Conservation (phyloP, 495 filamentous ascomycete species). For the Aspergillus biplanus region DNA sequence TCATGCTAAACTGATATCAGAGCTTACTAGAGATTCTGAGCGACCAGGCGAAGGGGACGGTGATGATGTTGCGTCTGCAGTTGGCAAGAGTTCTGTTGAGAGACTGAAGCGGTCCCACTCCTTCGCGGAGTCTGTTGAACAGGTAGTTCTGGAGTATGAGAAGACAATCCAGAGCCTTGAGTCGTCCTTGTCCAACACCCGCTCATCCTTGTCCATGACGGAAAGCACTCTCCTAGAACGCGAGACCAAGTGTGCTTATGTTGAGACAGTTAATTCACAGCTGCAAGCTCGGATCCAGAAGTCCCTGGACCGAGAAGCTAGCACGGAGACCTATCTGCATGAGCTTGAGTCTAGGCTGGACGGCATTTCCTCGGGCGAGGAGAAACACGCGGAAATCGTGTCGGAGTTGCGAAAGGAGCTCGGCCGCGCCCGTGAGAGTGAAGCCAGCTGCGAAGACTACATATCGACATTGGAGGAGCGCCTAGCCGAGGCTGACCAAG, state of each 20-base stretch:
- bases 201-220: constrained; percentile 77
- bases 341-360: constrained; percentile 89
- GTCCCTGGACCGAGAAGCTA: constrained; percentile 83
- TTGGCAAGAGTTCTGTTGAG: constrained; percentile 82
- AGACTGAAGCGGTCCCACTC: constrained; percentile 91
- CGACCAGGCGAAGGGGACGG: constrained; percentile 50
- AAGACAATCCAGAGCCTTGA: constrained; percentile 97
- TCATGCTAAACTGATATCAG: constrained; percentile 93
- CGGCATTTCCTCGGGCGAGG: constrained; percentile 87
- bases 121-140: constrained; percentile 92
- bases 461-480: constrained; percentile 97
- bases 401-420: constrained; percentile 91
- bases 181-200: constrained; percentile 86
- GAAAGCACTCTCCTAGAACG: constrained; percentile 89
- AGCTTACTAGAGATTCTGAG: constrained; percentile 85
- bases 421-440: constrained; percentile 84
- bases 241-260: constrained; percentile 88
- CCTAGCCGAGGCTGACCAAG: constrained; percentile 93
- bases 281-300: constrained; percentile 88
- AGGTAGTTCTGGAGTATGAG: constrained; percentile 96
- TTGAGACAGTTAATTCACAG: constrained; percentile 89
- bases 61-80: constrained; percentile 59
- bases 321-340: constrained; percentile 87
- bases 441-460: constrained; percentile 88
- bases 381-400: constrained; percentile 84